A percentile compares a stretch with the other conserved stretches of the same genome.
Conservation (phyloP, 2,329 filamentous ascomycete species). For the Fusarium cyanostomum region DNA sequence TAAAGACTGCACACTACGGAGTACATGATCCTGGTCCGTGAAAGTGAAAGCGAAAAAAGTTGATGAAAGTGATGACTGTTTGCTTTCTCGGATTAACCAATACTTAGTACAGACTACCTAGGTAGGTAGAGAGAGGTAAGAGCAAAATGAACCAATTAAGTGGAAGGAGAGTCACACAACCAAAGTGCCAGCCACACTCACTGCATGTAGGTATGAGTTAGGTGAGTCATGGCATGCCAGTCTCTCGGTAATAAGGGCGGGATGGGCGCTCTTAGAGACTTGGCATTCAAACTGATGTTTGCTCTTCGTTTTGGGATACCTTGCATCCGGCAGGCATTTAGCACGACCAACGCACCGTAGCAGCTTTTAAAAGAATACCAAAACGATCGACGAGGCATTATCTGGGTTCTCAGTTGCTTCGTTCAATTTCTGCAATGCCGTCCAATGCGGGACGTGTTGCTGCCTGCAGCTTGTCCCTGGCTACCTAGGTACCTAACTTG, state of each 20-base stretch:
- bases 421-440: background rate
- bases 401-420: background rate
- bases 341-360: too few species aligned
- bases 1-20: too few species aligned
- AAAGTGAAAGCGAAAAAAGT: too few species aligned
- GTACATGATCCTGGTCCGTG: too few species aligned
- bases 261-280: constrained; percentile 1
- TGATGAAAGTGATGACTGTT: too few species aligned
- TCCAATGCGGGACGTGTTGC: constrained; percentile 12
- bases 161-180: background rate
- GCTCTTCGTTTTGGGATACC: background rate
- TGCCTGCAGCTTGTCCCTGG: constrained; percentile 24
- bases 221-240: constrained; percentile 27
- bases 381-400: too few species aligned
- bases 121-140: too few species aligned
- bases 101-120: too few species aligned
- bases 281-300: background rate
- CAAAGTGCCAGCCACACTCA: constrained; percentile 10
- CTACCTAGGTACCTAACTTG: too few species aligned
- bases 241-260: constrained; percentile 19
- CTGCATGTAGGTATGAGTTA: constrained; percentile 27
- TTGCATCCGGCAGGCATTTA: too few species aligned
- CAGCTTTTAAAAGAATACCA: too few species aligned
- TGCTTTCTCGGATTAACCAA: background rate
- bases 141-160: background rate